phyloP scores from a whole-genome alignment of 2,329 filamentous ascomycete species.

The Claviceps sorghi region DNA sequence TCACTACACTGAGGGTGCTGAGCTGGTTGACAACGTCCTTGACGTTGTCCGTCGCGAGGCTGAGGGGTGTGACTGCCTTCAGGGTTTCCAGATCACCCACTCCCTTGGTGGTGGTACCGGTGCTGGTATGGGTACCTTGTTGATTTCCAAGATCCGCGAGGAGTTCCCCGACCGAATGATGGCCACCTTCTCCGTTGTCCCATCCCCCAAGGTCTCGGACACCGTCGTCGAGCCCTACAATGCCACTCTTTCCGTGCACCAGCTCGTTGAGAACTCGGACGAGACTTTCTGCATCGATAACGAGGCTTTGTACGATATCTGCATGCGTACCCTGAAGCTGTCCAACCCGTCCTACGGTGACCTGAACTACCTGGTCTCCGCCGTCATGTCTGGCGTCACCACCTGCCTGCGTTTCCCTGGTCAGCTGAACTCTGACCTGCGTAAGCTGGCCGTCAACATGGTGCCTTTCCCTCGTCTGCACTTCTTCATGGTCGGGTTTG shows the following conservation, averaged over 20 bases:
- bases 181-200: conserved; percentile 97
- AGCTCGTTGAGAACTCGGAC: conserved; percentile 99
- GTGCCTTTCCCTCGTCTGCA: conserved; percentile 99
- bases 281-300: conserved; percentile 99
- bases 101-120: conserved; percentile 98
- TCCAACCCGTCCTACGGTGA: conserved; percentile 97
- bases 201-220: conserved; percentile 97
- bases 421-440: conserved; percentile 98
- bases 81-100: conserved; percentile 99
- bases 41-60: conserved; percentile 97
- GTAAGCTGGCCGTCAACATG: conserved; percentile 99
- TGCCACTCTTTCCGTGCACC: conserved; percentile 95
- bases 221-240: conserved; percentile 99
- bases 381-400: conserved; percentile 98
- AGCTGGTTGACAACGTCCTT: conserved; percentile 94
- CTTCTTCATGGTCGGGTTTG: conserved; percentile 99
- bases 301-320: conserved; percentile 99
- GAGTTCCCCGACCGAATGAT: conserved; percentile 99
- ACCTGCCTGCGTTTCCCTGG: conserved; percentile 98
- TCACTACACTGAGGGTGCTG: conserved; percentile 98
- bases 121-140: conserved; percentile 97
- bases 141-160: conserved; percentile 99
- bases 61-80: conserved; percentile 96
- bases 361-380: conserved; percentile 97
- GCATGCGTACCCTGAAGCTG: conserved; percentile 99